Base-by-base conservation (phyloP, 106 monocot species). In the Alisma plantagoaquatica region DNA sequence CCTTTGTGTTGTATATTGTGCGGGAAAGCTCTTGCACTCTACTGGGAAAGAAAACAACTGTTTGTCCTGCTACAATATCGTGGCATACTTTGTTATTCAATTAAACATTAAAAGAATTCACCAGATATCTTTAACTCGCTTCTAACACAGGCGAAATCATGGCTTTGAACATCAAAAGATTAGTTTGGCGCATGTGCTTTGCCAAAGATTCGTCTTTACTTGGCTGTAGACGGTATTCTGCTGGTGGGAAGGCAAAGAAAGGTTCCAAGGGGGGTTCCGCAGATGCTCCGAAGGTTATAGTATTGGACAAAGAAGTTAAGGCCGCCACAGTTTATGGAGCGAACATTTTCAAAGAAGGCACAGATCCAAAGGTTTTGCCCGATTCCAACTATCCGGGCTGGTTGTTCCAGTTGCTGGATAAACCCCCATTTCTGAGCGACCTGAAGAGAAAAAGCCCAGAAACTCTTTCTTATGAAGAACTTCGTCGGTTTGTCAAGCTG, bases 381-480 rank as follows among this genome's bases (percentile, higher is more conserved):
- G 90, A 98, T 47, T 58, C 70, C 18, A 85, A 90, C n/a, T 98
- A 90, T 42, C 85, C 85, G 16, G 76, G 90, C 19, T 86, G 98
- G 98, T 71, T 98, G 24, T 89, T 74, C 79, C 70, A 64, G 30
- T 64, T 98, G 56, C 76, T 90, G 1, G 85, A 98, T 53, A 98
- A 90, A 32, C 77, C 76, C 1, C 82, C 62, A 19, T 73, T 79
- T 7, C 31, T 98, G 38, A 98, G 98, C 43, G 98, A 98, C 53
- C 63, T 98, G 10, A 67, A 77, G 30, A 51, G 98, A 35, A 85
- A 77, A 64, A 68, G 77, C 15, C 20, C 61, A 2, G 72, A 90
- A 71, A 66, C 74, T 21, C 85, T 79, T 38, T 61, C 77, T 23
- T 89, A 70, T 2, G 90, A 90, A 51, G 85, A 85, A 27, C 81